These are phyloP conservation scores for Pseudomicrostroma phylloplanum DNA, from an alignment of 1,284 basidiomycete species.

Conservation along the genomic window DNA sequence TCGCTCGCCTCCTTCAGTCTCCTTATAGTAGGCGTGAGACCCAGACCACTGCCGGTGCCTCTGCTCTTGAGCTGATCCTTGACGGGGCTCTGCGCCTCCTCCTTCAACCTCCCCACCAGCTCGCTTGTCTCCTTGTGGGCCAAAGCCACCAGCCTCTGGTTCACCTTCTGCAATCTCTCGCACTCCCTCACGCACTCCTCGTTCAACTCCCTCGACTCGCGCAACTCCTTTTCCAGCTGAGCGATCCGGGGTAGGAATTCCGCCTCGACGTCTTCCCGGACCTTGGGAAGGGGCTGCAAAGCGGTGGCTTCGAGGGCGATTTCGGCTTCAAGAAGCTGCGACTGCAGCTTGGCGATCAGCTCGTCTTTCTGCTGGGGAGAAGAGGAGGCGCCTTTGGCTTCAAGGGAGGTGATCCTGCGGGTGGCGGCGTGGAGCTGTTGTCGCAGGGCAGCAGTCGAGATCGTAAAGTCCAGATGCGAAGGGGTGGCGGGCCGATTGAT, in stretches of 20 bases:
- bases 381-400: conserved; percentile 17
- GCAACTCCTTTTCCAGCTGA: conserved; percentile 16
- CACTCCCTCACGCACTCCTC: conserved; percentile 26
- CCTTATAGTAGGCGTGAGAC: not conserved
- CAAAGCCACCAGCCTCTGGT: conserved; percentile 10
- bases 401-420: conserved; percentile 24
- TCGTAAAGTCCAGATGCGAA: conserved; percentile 23
- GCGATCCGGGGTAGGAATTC: conserved; percentile 21
- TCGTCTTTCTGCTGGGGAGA: conserved; percentile 17
- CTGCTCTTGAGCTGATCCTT: not conserved
- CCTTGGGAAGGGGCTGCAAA: conserved; percentile 28
- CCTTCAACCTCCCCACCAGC: conserved; percentile 8
- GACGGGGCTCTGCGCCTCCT: not conserved
- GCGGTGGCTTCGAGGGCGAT: conserved; percentile 39
- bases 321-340: conserved; percentile 37
- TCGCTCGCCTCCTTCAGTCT: not conserved
- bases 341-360: conserved; percentile 25
- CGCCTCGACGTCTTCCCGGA: conserved; percentile 41
- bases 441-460: conserved; percentile 33
- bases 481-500: conserved; percentile 6
- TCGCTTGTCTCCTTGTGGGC: conserved; percentile 3
- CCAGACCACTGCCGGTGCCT: not conserved
- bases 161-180: conserved; percentile 20
- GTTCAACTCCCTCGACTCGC: conserved; percentile 31
- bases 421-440: conserved; percentile 41